Evolutionary conservation across 1,284 basidiomycete genomes (phyloP), one percentile per base, ranked within the genome.

Genomic region (Microbotryum intermedium): DNA sequence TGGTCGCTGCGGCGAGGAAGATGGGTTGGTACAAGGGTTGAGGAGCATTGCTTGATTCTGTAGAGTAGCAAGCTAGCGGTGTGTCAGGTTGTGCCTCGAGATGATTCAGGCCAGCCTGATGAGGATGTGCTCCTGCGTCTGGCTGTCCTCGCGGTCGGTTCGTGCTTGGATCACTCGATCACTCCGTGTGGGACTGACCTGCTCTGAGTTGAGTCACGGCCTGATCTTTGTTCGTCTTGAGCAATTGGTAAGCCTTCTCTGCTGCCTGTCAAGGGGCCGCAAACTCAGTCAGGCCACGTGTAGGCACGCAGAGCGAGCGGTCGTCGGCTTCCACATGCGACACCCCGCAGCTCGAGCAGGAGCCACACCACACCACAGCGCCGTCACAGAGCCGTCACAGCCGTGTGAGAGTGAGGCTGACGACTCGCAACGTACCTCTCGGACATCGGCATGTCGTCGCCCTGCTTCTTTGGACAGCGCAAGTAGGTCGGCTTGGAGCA

Each of bases 1-100:
- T 90, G 11, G 91, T 95, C 50, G 86, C 84, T 73, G 92, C 94
- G 53, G 90, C 92, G 81, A 95, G 89, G 71, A 93, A 89, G 3
- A 98, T 85, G 0, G 95, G 93, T 53, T 83, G 80, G 30, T 97
- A 81, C 26, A 97, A 50, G 8, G 61, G 80, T 57, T 87, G 86
- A 58, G 88, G 83, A 4, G 87, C 83, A 28, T 51, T 29, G n/a
- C 21, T 51, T 13, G 21, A 51, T 25, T n/a, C 50, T 48, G 46
- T 11, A n/a, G 21, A 11, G n/a, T 1, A 8, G 4, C n/a, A 23
- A 4, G 34, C 11, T 6, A 39, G 4, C 34, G 0, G 11, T 16
- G 18, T 11, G 34, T 39, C 34, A 39, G 34, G 13, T 39, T 39
- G 34, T 39, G 34, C 9, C 9, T 13, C 16, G 4, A 16, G 34